These are phyloP conservation scores for Suillus decipiens DNA, from an alignment of 768 basidiomycete genomes.

Conservation along the genomic window DNA sequence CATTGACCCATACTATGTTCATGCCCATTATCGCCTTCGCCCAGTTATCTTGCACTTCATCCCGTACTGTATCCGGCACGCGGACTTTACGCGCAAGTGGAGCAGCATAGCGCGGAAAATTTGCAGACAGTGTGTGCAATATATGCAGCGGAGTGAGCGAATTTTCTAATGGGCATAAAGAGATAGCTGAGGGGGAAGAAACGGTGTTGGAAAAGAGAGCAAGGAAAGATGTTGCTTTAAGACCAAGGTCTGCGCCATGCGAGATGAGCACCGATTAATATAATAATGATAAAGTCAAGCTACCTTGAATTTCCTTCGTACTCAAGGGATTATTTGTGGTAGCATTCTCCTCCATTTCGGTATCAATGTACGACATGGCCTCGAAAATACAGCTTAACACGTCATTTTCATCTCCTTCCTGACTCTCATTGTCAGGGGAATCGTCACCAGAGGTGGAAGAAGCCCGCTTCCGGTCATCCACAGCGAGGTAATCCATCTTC, in stretches of 20 bases:
- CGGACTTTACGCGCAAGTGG: slow-evolving; percentile 70
- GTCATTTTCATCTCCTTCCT: slow-evolving; percentile 23
- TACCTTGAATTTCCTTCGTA: slow-evolving; percentile 57
- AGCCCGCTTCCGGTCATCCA: slow-evolving; percentile 71
- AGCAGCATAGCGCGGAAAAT: slow-evolving; percentile 87
- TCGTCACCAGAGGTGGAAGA: slow-evolving; percentile 3
- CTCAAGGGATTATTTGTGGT: slow-evolving; percentile 47
- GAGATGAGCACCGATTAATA: background rate
- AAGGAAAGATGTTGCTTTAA: slow-evolving; percentile 77
- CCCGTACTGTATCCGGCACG: slow-evolving; percentile 47
- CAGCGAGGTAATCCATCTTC: slow-evolving; percentile 93
- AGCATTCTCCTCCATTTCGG: slow-evolving; percentile 33
- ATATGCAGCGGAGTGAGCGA: slow-evolving; percentile 20
- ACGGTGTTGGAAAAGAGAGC: slow-evolving; percentile 51
- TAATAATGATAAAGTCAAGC: slow-evolving; percentile 18
- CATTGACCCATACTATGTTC: slow-evolving; percentile 81
- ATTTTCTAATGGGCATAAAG: slow-evolving; percentile 23
- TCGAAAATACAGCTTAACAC: slow-evolving; percentile 31
- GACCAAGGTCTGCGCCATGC: slow-evolving; percentile 54
- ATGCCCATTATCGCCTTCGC: slow-evolving; percentile 50
- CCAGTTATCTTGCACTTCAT: slow-evolving; percentile 62
- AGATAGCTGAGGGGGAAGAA: slow-evolving; percentile 38
- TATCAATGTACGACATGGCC: slow-evolving; percentile 30
- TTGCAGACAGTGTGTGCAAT: slow-evolving; percentile 73
- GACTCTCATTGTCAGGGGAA: slow-evolving; percentile 1